Base-by-base conservation (phyloP, 305 asterid genomes). In the Euphrasia arctica region DNA sequence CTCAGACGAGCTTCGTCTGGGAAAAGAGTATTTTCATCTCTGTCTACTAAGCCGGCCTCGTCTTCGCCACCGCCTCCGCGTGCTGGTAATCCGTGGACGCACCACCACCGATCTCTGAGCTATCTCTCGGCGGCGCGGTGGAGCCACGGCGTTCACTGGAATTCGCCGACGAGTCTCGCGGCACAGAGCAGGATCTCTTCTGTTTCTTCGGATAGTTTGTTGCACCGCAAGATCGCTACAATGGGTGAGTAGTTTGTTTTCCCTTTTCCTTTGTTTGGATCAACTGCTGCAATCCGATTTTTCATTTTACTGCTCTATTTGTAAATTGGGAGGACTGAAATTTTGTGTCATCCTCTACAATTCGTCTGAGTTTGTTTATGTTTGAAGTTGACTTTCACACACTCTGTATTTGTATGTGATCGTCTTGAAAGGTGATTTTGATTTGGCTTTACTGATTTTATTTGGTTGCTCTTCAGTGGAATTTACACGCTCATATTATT, bases 111-210 rank as follows among this genome's bases (percentile, higher is more conserved):
- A 67, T 81, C 72, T 54, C 75, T 81, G 58, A 76, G 82, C 41
- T 79, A 56, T 74, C 70, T 81, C 14, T 83, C 87, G 7, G 86
- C 77, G 29, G 74, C 88, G 56, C 75, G 90, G 74, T 87, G 97
- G 97, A 87, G 97, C 64, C 97, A 90, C 88, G 92, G 97, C 28
- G 88, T 66, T 45, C 89, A 79, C 65, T 90, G 97, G 95, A 85
- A 85, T 63, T 87, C 97, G 42, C 95, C 92, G 28, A 39, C 80
- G 32, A 81, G 82, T 70, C 80, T 82, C 25, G 72, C 76, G 50
- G 64, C 90, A 9, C 97, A 87, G 90, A 83, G 87, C 95, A 90
- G 97, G 70, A 75, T 77, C 34, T 70, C 82, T 22, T 58, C 94
- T 36, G 72, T 61, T 31, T 74, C 80, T 11, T 54, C 76, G 22